Conservation (phyloP, 306 rosid genomes). For the Leucaena leucocephala region DNA sequence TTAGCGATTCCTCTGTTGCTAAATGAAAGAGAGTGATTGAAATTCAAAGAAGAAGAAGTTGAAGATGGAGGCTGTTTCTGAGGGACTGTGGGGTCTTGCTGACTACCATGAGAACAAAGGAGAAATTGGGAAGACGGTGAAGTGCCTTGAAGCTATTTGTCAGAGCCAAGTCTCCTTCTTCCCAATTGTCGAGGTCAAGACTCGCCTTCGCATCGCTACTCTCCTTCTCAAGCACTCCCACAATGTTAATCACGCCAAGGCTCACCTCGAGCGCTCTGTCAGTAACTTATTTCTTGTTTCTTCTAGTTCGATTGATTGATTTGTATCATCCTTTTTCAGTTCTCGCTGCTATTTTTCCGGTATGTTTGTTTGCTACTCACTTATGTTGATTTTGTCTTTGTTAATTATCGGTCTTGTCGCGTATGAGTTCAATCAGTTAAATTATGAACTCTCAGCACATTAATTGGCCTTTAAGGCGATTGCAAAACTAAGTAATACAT, state of each 20-base stretch:
- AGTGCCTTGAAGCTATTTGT: slow-evolving; percentile 90
- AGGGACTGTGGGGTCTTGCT: slow-evolving; percentile 89
- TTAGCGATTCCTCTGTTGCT: neutral
- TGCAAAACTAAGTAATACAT: neutral
- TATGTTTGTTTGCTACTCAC: neutral
- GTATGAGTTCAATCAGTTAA: neutral
- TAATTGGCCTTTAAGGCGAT: neutral
- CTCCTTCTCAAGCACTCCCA: slow-evolving; percentile 81
- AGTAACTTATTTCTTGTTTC: neutral
- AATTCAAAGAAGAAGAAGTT: neutral
- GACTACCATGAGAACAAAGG: slow-evolving; percentile 75
- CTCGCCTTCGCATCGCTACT: slow-evolving; percentile 88
- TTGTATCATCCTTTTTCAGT: neutral
- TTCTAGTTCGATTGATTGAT: neutral
- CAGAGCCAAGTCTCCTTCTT: slow-evolving; percentile 81
- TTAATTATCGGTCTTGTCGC: neutral
- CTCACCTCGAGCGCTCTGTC: slow-evolving; percentile 90
- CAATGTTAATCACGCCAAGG: slow-evolving; percentile 81
- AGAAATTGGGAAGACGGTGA: slow-evolving; percentile 75
- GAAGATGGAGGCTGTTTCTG: slow-evolving; percentile 86
- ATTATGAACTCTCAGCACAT: neutral
- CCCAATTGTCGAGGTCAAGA: slow-evolving; percentile 91
- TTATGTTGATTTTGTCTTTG: neutral
- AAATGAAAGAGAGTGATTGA: neutral
- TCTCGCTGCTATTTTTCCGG: neutral